Evolutionary conservation across 2,329 filamentous ascomycete species (phyloP).

Genomic region (Bertia moriformis): DNA sequence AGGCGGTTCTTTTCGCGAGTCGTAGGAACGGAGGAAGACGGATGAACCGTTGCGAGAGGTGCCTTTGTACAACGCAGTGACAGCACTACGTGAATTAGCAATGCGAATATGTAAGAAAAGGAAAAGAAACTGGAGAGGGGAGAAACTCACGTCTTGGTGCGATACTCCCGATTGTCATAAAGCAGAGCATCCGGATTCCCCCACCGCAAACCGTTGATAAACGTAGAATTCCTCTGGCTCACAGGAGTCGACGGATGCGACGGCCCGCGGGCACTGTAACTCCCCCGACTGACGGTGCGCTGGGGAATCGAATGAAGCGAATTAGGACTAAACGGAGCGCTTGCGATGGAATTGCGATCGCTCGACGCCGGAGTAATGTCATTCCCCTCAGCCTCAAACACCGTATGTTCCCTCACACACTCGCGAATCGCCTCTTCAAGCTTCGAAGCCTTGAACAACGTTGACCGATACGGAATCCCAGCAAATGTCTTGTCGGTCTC

Average conservation of each 20-base stretch:
- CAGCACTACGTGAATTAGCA: constrained; percentile 44
- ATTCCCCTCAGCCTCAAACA: constrained; percentile 70
- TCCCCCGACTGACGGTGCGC: background rate
- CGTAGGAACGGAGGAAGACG: constrained; percentile 77
- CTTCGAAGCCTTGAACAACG: constrained; percentile 90
- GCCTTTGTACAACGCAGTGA: constrained; percentile 82
- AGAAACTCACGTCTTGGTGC: background rate
- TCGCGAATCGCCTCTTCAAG: constrained; percentile 86
- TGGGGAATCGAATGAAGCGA: background rate
- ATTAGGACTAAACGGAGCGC: background rate
- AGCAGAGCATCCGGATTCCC: background rate
- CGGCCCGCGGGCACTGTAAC: background rate
- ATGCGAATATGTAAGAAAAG: background rate
- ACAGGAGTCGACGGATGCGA: background rate
- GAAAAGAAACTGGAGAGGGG: constrained; percentile 6
- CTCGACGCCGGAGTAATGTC: constrained; percentile 36
- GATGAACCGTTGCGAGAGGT: constrained; percentile 54
- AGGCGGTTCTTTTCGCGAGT: constrained; percentile 79
- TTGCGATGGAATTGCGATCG: constrained; percentile 18
- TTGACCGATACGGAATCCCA: constrained; percentile 85
- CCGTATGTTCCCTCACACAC: constrained; percentile 72
- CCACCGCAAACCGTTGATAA: background rate
- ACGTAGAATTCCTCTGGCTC: background rate
- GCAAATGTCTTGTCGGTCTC: constrained; percentile 97
- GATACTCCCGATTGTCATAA: background rate